Conservation (phyloP, 306 rosid species). For the Trifolium repens region DNA sequence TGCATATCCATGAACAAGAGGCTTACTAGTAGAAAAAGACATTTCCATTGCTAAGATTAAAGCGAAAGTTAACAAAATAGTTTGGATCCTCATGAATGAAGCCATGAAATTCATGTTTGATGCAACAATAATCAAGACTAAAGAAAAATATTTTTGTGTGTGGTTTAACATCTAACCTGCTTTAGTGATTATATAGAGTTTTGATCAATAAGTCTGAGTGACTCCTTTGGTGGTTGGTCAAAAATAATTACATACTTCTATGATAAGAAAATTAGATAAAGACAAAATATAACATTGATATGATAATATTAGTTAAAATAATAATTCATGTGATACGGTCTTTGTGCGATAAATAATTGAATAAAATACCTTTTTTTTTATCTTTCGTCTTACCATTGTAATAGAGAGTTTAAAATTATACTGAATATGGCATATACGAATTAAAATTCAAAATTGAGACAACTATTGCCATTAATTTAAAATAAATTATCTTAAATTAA, state of each 20-base stretch:
- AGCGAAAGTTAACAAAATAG: neutral
- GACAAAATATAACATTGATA: too few species aligned
- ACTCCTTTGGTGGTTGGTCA: neutral
- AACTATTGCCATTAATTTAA: too few species aligned
- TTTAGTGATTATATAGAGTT: neutral
- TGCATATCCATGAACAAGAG: neutral
- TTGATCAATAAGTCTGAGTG: neutral
- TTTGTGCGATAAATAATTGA: too few species aligned
- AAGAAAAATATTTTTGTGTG: neutral
- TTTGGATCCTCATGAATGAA: neutral
- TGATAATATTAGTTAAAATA: too few species aligned
- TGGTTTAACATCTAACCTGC: neutral
- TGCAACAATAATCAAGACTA: neutral
- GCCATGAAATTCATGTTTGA: constrained; percentile 8
- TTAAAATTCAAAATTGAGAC: too few species aligned
- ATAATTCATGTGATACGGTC: too few species aligned
- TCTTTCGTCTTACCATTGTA: too few species aligned
- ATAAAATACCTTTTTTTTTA: too few species aligned
- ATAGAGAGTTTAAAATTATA: too few species aligned
- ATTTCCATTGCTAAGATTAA: constrained; percentile 14
- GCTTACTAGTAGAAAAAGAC: constrained; percentile 24
- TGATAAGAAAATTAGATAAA: too few species aligned
- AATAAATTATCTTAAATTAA: neutral
- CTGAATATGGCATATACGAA: too few species aligned
- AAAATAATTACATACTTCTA: too few species aligned